phyloP scores from a whole-genome alignment of 2,329 filamentous ascomycete species.

The Tolypocladium amazonense region DNA sequence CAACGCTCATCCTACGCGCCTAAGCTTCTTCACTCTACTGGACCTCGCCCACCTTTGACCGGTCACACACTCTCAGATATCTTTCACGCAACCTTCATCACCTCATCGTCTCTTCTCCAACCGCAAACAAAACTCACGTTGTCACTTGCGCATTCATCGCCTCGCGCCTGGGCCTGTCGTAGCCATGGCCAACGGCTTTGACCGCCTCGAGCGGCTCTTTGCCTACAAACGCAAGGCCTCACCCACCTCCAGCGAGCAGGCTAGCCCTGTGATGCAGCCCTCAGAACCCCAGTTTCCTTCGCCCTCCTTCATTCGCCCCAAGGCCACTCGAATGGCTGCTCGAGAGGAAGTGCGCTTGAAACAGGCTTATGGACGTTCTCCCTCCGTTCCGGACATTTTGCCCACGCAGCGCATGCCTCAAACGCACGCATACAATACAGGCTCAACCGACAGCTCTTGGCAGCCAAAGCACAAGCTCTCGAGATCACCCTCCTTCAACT shows the following conservation, averaged over 20 bases:
- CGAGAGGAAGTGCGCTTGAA: constrained; percentile 33
- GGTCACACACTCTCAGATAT: not conserved
- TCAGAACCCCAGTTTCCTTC: constrained; percentile 33
- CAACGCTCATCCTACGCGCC: not conserved
- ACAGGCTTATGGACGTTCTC: constrained; percentile 16
- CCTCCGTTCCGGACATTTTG: constrained; percentile 12
- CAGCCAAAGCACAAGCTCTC: constrained; percentile 1
- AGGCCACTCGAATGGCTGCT: constrained; percentile 43
- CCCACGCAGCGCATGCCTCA: constrained; percentile 3
- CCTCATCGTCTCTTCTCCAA: not conserved
- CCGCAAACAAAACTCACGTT: not conserved
- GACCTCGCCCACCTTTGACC: not conserved
- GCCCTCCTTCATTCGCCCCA: constrained; percentile 46
- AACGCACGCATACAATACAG: constrained; percentile 4
- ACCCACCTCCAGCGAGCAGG: constrained; percentile 12
- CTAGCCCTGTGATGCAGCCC: constrained; percentile 10
- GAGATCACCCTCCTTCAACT: constrained; percentile 15
- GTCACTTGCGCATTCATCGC: not conserved
- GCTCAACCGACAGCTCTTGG: constrained; percentile 5
- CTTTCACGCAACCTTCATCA: not conserved
- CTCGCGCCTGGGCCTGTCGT: not conserved
- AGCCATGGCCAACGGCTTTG: constrained; percentile 38
- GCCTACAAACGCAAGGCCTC: constrained; percentile 29
- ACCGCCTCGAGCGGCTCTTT: constrained; percentile 42
- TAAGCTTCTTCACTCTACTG: not conserved